Percentiles rank a stretch among this genome's conserved stretches.
Evolutionary conservation across 441 rosid genomes (phyloP).

Genomic region (Pelargonium myrrhifolium): DNA sequence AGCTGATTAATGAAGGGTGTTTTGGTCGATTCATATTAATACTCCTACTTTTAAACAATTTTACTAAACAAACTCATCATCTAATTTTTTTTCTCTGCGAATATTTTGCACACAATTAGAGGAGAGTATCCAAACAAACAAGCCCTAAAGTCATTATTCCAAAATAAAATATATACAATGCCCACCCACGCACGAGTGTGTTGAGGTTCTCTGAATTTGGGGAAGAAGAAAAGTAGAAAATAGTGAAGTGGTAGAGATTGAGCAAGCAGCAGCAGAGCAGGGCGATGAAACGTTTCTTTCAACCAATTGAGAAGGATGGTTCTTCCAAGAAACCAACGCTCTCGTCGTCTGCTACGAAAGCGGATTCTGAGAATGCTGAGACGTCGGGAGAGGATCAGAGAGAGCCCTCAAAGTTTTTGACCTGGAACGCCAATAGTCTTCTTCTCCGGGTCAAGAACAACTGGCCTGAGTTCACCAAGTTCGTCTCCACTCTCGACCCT

Average conservation of each 20-base stretch:
- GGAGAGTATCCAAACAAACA: too few relatives aligned
- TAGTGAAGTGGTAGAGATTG: background rate
- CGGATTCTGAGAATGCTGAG: constrained; percentile 21
- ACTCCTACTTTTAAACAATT: too few relatives aligned
- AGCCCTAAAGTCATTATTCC: background rate
- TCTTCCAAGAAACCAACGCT: constrained; percentile 62
- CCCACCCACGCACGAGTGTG: background rate
- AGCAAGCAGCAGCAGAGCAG: background rate
- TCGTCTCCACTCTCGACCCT: constrained; percentile 61
- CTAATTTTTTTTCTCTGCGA: too few relatives aligned
- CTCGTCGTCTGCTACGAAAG: constrained; percentile 28
- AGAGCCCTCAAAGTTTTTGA: constrained; percentile 72
- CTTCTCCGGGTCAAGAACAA: constrained; percentile 88
- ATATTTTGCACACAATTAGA: too few relatives aligned
- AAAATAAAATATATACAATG: background rate
- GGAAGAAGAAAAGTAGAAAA: constrained; percentile 7
- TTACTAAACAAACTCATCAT: too few relatives aligned
- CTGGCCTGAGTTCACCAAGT: constrained; percentile 72
- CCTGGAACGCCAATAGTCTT: constrained; percentile 96
- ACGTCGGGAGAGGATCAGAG: constrained; percentile 18
- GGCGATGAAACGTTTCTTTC: constrained; percentile 83
- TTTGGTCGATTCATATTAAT: too few relatives aligned
- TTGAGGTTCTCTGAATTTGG: background rate
- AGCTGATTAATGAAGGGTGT: too few relatives aligned
- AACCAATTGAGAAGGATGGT: constrained; percentile 75